Conservation (phyloP, 352 stramenopile genomes). For the Globisporangium iwayamae region DNA sequence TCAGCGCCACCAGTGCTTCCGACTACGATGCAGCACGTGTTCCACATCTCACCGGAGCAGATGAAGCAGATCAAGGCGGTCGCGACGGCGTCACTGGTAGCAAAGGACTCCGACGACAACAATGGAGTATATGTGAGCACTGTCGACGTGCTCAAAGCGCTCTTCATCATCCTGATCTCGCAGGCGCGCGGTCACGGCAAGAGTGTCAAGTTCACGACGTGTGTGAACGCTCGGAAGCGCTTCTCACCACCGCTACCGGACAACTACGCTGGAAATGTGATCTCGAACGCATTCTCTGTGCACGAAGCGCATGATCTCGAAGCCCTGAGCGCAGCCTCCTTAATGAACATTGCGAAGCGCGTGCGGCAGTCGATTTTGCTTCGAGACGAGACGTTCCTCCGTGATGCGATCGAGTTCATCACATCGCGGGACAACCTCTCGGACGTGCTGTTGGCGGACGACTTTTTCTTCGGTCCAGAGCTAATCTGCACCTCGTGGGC, state of each 20-base stretch:
- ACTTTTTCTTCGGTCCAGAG: slow-evolving; percentile 49
- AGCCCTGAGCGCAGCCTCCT: slow-evolving; percentile 5
- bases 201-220: slow-evolving; percentile 43
- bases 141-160: slow-evolving; percentile 41
- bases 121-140: slow-evolving; percentile 42
- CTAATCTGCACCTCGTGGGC: slow-evolving; percentile 60
- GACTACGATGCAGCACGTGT: slow-evolving; percentile 35
- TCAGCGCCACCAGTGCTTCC: slow-evolving; percentile 8
- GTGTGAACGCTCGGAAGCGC: slow-evolving; percentile 40
- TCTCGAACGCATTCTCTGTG: slow-evolving; percentile 46
- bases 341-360: slow-evolving; percentile 29
- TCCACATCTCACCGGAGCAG: slow-evolving; percentile 40
- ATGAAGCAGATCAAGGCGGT: slow-evolving; percentile 41
- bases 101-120: neutral
- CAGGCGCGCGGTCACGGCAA: slow-evolving; percentile 37
- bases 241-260: slow-evolving; percentile 36
- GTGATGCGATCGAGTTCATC: slow-evolving; percentile 53
- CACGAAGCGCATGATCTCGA: slow-evolving; percentile 30
- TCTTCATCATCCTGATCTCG: slow-evolving; percentile 48
- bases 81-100: slow-evolving; percentile 9
- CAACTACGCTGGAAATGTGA: slow-evolving; percentile 49
- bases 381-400: slow-evolving; percentile 34
- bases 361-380: slow-evolving; percentile 42
- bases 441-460: slow-evolving; percentile 32
- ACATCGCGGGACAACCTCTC: slow-evolving; percentile 26